Evolutionary conservation across 768 basidiomycete genomes (phyloP).

Genomic region (Dioszegia aurantiaca): DNA sequence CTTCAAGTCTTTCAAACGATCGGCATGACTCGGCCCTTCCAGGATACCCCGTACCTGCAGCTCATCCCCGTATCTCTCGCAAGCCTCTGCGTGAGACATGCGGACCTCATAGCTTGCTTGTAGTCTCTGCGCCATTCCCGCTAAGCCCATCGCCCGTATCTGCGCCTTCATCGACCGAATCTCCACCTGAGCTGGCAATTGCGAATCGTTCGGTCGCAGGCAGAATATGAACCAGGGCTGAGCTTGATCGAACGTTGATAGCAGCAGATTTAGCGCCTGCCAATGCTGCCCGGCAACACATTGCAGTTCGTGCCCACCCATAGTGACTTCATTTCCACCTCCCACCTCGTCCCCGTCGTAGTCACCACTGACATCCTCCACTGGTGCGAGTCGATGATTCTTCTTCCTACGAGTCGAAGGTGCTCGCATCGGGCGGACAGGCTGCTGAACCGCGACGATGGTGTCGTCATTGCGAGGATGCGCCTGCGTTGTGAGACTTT

Average conservation of each 20-base stretch:
- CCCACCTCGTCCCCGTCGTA: constrained; percentile 41
- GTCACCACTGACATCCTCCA: constrained; percentile 43
- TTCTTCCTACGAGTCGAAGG: constrained; percentile 73
- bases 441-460: constrained; percentile 89
- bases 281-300: constrained; percentile 89
- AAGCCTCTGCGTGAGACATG: constrained; percentile 82
- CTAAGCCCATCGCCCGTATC: constrained; percentile 73
- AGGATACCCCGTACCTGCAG: constrained; percentile 60
- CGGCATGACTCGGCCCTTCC: constrained; percentile 64
- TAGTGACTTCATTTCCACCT: constrained; percentile 35
- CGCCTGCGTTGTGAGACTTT: constrained; percentile 85
- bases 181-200: constrained; percentile 90
- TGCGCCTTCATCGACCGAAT: constrained; percentile 88
- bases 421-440: constrained; percentile 87
- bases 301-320: constrained; percentile 54
- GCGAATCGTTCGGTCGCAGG: constrained; percentile 90
- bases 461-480: constrained; percentile 93
- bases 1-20: constrained; percentile 45
- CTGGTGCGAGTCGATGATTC: constrained; percentile 31
- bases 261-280: constrained; percentile 75
- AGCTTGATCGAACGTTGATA: constrained; percentile 82
- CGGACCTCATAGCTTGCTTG: constrained; percentile 73
- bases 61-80: constrained; percentile 72
- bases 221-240: constrained; percentile 91
- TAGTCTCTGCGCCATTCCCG: constrained; percentile 70